A percentile compares a stretch with the other conserved stretches of the same genome.
phyloP scores from a whole-genome alignment of 2,329 filamentous ascomycete species.

The Alternaria triticina region DNA sequence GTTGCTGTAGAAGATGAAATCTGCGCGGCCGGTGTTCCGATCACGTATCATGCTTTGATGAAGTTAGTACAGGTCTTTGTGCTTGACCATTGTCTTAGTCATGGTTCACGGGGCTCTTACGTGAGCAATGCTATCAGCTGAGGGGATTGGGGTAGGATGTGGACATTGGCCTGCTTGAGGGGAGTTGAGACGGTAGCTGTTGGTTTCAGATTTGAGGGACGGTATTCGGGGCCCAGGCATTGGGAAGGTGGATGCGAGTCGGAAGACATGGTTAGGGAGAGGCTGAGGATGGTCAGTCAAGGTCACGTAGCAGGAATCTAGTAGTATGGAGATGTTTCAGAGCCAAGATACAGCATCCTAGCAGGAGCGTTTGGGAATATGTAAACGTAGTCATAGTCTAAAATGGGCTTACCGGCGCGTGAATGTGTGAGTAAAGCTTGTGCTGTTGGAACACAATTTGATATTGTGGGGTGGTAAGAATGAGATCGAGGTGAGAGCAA shows the following conservation, averaged over 20 bases:
- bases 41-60: constrained; percentile 86
- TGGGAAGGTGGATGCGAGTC: constrained; percentile 54
- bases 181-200: constrained; percentile 86
- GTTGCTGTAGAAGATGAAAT: constrained; percentile 99
- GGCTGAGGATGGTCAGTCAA: background rate
- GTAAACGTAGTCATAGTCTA: background rate
- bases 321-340: background rate
- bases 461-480: constrained; percentile 13
- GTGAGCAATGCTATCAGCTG: constrained; percentile 97
- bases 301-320: background rate
- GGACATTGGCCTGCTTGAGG: constrained; percentile 83
- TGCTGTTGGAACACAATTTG: constrained; percentile 7
- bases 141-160: constrained; percentile 88
- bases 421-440: constrained; percentile 1
- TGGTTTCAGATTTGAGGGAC: constrained; percentile 77
- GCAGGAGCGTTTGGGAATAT: background rate
- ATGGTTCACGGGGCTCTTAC: constrained; percentile 64
- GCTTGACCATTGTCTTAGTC: background rate
- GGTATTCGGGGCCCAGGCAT: constrained; percentile 81
- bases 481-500: constrained; percentile 16
- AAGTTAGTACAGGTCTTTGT: constrained; percentile 7
- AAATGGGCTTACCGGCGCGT: background rate
- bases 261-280: constrained; percentile 32
- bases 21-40: constrained; percentile 84
- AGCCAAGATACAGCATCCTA: background rate